phyloP scores from a whole-genome alignment of 805 yeast genomes.

The Saccharomycopsis fermentans region DNA sequence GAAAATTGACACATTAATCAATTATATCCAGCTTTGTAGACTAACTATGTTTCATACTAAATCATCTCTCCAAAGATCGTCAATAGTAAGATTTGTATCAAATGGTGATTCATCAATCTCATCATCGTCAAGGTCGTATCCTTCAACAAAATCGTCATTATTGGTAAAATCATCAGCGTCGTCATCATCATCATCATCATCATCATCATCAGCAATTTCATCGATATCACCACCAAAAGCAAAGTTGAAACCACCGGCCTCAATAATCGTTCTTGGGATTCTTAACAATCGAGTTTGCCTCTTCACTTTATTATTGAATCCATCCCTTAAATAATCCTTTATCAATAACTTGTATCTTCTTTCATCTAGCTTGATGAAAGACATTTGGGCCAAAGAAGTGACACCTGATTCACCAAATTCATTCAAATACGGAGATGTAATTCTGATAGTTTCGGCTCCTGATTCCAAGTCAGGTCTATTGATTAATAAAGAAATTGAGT shows the following conservation, averaged over 20 bases:
- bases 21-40: no score
- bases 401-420: slow-evolving; percentile 65
- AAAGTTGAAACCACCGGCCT: background rate
- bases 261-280: background rate
- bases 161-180: background rate
- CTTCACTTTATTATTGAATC: slow-evolving; percentile 39
- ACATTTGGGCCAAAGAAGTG: slow-evolving; percentile 25
- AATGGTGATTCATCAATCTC: background rate
- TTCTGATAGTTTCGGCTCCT: slow-evolving; percentile 20
- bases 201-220: slow-evolving; percentile 1
- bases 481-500: slow-evolving; percentile 24
- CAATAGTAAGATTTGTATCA: background rate
- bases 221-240: slow-evolving; percentile 1
- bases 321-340: slow-evolving; percentile 52
- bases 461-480: slow-evolving; percentile 21
- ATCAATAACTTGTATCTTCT: slow-evolving; percentile 48
- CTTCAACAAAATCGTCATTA: slow-evolving; percentile 5
- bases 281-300: slow-evolving; percentile 25
- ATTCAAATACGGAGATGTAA: slow-evolving; percentile 64
- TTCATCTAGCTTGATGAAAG: slow-evolving; percentile 28
- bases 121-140: background rate
- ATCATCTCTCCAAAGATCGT: slow-evolving; percentile 1
- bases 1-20: no score
- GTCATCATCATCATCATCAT: background rate
- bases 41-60: no score